Conservation (phyloP, 2,329 filamentous ascomycete species). For the Aspergillus melleus region DNA sequence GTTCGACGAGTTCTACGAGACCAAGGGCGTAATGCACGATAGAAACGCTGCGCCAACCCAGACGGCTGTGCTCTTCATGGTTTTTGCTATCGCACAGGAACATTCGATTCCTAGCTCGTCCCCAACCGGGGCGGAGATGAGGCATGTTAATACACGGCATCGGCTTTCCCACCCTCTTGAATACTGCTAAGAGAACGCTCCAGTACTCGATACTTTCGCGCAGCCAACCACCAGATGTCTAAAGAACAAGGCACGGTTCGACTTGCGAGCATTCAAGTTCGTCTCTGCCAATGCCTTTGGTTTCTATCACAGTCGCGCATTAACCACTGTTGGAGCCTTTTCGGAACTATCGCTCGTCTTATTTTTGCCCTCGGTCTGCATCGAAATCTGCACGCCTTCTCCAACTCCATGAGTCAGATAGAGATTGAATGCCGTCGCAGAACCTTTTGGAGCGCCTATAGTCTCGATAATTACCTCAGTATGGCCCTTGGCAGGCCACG, state of each 20-base stretch:
- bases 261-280: neutral
- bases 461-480: slow-evolving; percentile 21
- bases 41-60: neutral
- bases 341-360: neutral
- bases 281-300: slow-evolving; percentile 6
- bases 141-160: neutral
- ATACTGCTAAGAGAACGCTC: neutral
- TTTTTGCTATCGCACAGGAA: neutral
- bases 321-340: slow-evolving; percentile 1
- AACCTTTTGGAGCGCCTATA: slow-evolving; percentile 33
- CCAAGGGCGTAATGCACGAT: neutral
- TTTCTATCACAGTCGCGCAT: slow-evolving; percentile 1
- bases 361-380: neutral
- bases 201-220: neutral
- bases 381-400: neutral
- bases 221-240: neutral
- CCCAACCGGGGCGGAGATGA: neutral
- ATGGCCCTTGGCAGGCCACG: slow-evolving; percentile 17
- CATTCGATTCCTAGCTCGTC: neutral
- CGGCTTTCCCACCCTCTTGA: no score
- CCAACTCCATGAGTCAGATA: slow-evolving; percentile 3
- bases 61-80: neutral
- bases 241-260: neutral
- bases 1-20: neutral
- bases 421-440: neutral